Evolutionary conservation across 805 yeast genomes (phyloP), one percentile per base, ranked within the genome.

Genomic region (Yarrowia sp.): DNA sequence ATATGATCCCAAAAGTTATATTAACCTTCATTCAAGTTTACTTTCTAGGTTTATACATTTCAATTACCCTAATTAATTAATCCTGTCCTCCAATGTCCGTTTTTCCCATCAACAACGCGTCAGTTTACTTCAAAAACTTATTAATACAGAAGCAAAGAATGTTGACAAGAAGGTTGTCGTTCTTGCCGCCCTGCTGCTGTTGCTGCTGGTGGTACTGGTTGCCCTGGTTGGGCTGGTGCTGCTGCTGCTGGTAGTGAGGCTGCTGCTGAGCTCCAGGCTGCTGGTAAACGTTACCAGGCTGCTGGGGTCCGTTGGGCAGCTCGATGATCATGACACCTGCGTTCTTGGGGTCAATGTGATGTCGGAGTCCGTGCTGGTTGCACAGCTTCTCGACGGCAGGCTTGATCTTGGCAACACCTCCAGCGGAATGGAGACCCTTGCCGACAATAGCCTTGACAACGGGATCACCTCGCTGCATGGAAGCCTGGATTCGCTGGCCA

Each of bases 331-430:
- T 74, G 3, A 92, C 96, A 36, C 98, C 98, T 1, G 88, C 68
- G 74, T 93, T 93, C 64, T 87, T 82, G 1, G 80, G 79, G 70
- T 92, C 93, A 39, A 88, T 79, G 69, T 84, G 79, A 68, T 83
- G 84, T 33, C 76, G 81, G 68, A 92, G 80, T 31, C 84, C 78
- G 47, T 87, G 84, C 69, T 90, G 88, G 38, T 77, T 72, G 75
- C 97, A 91, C 72, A 90, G 76, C 58, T 84, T 82, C 72, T 90
- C 95, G 17, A 92, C 85, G 0, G 97, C 97, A 1, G 98, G 98
- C 74, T 88, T 89, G 70, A 93, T 76, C 75, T 92, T 92, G 45
- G 97, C 92, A 62, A 90, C 83, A 13, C 96, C 96, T 69, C 85
- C 80, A 63, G 82, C 80, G 0, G 97, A 90, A 74, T 92, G 98